A percentile compares a stretch with the other conserved stretches of the same genome.
Evolutionary conservation across 129 eudicot genomes (phyloP).

Genomic region (Oenanthe sinensis): DNA sequence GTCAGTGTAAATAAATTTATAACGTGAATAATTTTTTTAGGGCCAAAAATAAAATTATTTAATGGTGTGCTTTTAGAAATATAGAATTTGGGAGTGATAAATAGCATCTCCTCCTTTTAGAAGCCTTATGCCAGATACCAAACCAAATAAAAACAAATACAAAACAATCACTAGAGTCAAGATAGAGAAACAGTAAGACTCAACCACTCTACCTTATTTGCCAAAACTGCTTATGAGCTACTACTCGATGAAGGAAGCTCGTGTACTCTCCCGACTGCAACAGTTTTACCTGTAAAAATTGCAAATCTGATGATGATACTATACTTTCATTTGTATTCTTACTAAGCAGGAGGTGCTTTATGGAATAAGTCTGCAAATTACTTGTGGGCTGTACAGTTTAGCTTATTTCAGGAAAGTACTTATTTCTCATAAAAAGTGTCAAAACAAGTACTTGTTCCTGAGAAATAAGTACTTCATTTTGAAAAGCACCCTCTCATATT

Average conservation of each 20-base stretch:
- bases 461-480: too few relatives aligned
- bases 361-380: neutral
- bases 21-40: too few relatives aligned
- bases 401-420: too few relatives aligned
- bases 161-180: neutral
- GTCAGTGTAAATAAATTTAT: too few relatives aligned
- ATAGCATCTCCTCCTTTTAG: neutral
- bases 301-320: neutral
- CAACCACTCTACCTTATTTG: slow-evolving; percentile 15
- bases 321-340: neutral
- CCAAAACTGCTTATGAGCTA: slow-evolving; percentile 44
- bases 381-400: neutral
- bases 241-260: slow-evolving; percentile 13
- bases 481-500: too few relatives aligned
- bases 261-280: slow-evolving; percentile 71
- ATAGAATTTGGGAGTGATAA: neutral
- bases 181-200: neutral
- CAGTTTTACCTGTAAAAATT: slow-evolving; percentile 55
- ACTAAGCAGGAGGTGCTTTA: neutral
- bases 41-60: too few relatives aligned
- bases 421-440: too few relatives aligned
- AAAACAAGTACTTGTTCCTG: too few relatives aligned
- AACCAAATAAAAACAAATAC: neutral
- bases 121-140: neutral
- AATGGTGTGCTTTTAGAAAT: too few relatives aligned